A percentile compares a stretch with the other conserved stretches of the same genome.
These are phyloP conservation scores for Barnettozyma vustinii DNA, from an alignment of 805 yeast species.

Conservation along the genomic window DNA sequence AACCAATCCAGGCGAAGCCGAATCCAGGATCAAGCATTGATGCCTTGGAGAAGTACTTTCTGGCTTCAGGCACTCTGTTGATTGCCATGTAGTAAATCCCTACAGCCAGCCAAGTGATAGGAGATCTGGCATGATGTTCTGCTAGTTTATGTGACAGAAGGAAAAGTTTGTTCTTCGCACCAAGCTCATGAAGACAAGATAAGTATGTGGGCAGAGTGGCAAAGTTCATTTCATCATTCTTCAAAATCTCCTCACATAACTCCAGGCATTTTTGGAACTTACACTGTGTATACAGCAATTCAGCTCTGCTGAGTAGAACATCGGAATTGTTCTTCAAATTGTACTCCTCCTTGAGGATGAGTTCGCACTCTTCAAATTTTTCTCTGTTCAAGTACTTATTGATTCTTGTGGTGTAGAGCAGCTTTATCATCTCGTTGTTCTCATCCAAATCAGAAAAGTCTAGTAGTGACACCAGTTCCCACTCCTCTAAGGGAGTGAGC, in stretches of 20 bases:
- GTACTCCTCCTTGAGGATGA: slow-evolving; percentile 63
- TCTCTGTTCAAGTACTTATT: slow-evolving; percentile 64
- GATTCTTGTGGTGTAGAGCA: slow-evolving; percentile 69
- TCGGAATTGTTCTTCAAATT: slow-evolving; percentile 66
- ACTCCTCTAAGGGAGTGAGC: slow-evolving; percentile 79
- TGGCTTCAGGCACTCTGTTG: slow-evolving; percentile 70
- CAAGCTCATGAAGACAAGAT: slow-evolving; percentile 79
- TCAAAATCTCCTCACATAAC: slow-evolving; percentile 53
- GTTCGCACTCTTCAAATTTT: slow-evolving; percentile 59
- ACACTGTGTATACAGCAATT: slow-evolving; percentile 66
- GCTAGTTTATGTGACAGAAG: slow-evolving; percentile 80
- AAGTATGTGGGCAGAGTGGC: slow-evolving; percentile 71
- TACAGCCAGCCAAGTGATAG: slow-evolving; percentile 88
- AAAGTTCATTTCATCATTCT: slow-evolving; percentile 66
- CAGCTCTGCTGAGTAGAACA: slow-evolving; percentile 62
- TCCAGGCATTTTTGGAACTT: slow-evolving; percentile 70
- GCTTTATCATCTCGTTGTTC: slow-evolving; percentile 72
- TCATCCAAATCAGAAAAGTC: slow-evolving; percentile 72
- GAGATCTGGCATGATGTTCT: slow-evolving; percentile 72
- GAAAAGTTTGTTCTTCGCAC: slow-evolving; percentile 76
- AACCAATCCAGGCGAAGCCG: slow-evolving; percentile 97
- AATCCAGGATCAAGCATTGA: slow-evolving; percentile 83
- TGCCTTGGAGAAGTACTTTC: slow-evolving; percentile 84
- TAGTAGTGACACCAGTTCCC: slow-evolving; percentile 64
- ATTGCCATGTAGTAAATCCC: slow-evolving; percentile 84